Percentiles rank a stretch among this genome's conserved stretches.
Evolutionary conservation across 2,329 filamentous ascomycete species (phyloP).

Genomic region (Myriosclerotinia duriaeana): DNA sequence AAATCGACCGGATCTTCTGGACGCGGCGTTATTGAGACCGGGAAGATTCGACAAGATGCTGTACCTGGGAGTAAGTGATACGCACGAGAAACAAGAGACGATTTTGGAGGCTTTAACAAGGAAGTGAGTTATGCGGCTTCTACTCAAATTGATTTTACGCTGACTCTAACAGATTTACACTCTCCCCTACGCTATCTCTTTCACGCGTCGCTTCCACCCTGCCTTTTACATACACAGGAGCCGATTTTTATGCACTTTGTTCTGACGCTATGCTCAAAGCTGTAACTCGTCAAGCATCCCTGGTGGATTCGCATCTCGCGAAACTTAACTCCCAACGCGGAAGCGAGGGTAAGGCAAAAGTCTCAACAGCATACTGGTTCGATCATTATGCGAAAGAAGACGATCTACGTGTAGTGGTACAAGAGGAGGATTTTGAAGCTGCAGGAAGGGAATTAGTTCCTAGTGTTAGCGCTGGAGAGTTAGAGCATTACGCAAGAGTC

Average conservation of each 20-base stretch:
- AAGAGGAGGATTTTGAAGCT: slow-evolving; percentile 80
- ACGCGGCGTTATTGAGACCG: slow-evolving; percentile 83
- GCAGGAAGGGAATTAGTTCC: slow-evolving; percentile 87
- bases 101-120: slow-evolving; percentile 92
- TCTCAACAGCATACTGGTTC: slow-evolving; percentile 92
- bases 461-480: slow-evolving; percentile 86
- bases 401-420: slow-evolving; percentile 84
- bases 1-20: slow-evolving; percentile 88
- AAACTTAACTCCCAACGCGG: slow-evolving; percentile 57
- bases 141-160: slow-evolving; percentile 15
- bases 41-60: slow-evolving; percentile 98
- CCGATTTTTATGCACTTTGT: slow-evolving; percentile 94
- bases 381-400: slow-evolving; percentile 82
- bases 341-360: slow-evolving; percentile 31
- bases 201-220: slow-evolving; percentile 70
- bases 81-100: slow-evolving; percentile 91
- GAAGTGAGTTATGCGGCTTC: slow-evolving; percentile 62
- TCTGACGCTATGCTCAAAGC: slow-evolving; percentile 99
- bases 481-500: slow-evolving; percentile 87
- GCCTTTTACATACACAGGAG: slow-evolving; percentile 95
- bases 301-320: slow-evolving; percentile 80
- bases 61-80: slow-evolving; percentile 93
- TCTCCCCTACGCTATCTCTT: slow-evolving; percentile 77
- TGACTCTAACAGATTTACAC: slow-evolving; percentile 68
- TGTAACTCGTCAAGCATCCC: slow-evolving; percentile 82